Base-by-base conservation (phyloP, 1,139 yeast species). In the Candida mesenterica region DNA sequence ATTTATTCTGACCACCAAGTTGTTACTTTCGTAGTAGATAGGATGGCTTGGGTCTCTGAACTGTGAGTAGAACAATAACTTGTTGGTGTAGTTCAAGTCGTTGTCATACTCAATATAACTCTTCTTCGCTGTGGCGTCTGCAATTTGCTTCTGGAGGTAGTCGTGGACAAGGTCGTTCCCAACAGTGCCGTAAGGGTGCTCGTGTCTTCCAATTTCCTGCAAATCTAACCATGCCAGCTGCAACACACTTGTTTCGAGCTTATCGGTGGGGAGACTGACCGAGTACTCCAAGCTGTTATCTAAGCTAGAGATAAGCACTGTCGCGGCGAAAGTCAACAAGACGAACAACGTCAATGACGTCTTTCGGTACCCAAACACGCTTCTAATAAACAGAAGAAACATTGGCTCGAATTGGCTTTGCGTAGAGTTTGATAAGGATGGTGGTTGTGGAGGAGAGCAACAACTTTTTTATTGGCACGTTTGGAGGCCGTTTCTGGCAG, bases 161-260 rank as follows among this genome's bases (percentile, higher is more conserved):
- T 79, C 81, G 55, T 85, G 92, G 10, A 88, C 88, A 19, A 62
- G 66, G 53, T 83, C 95, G 57, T 88, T 89, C 5, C 81, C 86
- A 38, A 68, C 74, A 0, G 96, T 82, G 18, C 79, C 77, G 57
- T 84, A 89, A 0, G 96, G 88, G 59, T 90, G 97, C 41, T 78
- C 79, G 28, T 70, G 58, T 28, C 61, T 53, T 0, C 92, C 82
- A 12, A 89, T 82, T 7, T 61, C 57, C 55, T 86, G 94, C 37
- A 88, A 68, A 48, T 81, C 85, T 4, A 59, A 45, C 96, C 95
- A 88, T 6, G 71, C 48, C 3, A 81, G 68, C 1, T 70, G 57
- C 12, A 74, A 62, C 5, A 80, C 53, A 6, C 59, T 48, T 10
- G 45, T 30, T 32, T 75, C 80, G 30, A 59, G 57, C 4, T 61